Base-by-base conservation (phyloP, 2,329 filamentous ascomycete genomes). In the Plectosphaerella cucumerina region DNA sequence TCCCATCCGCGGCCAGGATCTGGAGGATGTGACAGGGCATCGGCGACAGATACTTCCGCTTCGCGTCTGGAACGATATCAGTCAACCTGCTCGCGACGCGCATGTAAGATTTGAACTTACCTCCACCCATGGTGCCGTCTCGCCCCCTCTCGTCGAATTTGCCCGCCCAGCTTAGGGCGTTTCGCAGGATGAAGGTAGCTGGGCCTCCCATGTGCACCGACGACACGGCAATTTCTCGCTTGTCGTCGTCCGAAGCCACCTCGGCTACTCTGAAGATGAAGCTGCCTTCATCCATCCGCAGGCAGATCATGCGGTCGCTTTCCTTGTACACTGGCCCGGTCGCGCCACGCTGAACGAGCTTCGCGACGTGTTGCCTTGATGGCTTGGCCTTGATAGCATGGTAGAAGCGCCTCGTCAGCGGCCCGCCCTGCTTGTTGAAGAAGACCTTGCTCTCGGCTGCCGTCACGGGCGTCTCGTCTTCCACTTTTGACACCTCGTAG, bases 1-100 rank as follows among this genome's bases (percentile, higher is more conserved):
- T 42, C 17, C 39, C 39, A 17, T 52, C 31, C 6, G 34, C 39
- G 21, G 46, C 46, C n/a, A 52, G 31, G 26, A 48, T 42, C 41
- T 51, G 45, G 14, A 51, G 50, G 12, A 51, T 48, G 12, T 51
- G 44, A 35, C 50, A 51, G 15, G 50, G 50, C 50, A 51, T 51
- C 11, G 50, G 50, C 12, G 50, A 42, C 5, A 42, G 39, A 11
- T 42, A 20, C 26, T 35, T 47, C 35, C 26, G 33, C 23, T 21
- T 47, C 23, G 15, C 44, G 17, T 37, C 44, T 20, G 44, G 17
- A 18, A 18, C 12, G 12, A 33, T 22, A 15, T 45, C 44, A 31
- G 22, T 15, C 20, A 23, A 22, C 10, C 18, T 44, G 20, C n/a
- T 22, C 21, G 9, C 21, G 10, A 18, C 42, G 15, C 14, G 42